Evolutionary conservation across 2,329 filamentous ascomycete species (phyloP), one percentile per base, ranked within the genome.

Genomic region (Hawksworthiomyces lignivorus): DNA sequence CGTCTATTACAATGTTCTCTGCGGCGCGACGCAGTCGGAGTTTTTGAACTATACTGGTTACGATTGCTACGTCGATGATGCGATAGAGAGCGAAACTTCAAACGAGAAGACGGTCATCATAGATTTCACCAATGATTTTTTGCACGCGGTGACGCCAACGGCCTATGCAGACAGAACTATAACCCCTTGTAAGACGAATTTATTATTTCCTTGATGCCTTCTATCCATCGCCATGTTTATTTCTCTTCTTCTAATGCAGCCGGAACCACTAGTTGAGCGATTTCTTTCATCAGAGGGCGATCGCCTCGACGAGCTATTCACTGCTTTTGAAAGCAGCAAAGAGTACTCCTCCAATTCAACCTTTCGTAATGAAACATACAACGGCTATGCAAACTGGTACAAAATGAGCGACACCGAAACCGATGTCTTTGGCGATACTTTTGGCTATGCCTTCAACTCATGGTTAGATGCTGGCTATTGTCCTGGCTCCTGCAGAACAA

Each of bases 401-500:
- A 24, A 39, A 18, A 30, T 41, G 30, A 41, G 41, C 12, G 28
- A 36, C 10, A 32, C 31, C 12, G 35, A 32, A 1, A n/a, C 43
- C 3, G 27, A 22, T 2, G 34, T 40, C 8, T 48, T 50, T 29
- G 44, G 18, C 8, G 9, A 14, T 12, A 32, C 24, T 11, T 50
- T 50, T 24, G 46, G 41, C 15, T 36, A n/a, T n/a, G 34, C 44
- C 27, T 48, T 50, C 39, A 50, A 48, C 37, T 45, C 41, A 7
- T 48, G 44, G 41, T 31, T 50, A 11, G 37, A 38, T 2, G 28
- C 46, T 2, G 48, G 48, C 9, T 50, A 45, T 33, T 50, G 48
- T 27, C 46, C 48, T 5, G 41, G 43, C 6, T 32, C 36, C 33
- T 45, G 41, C n/a, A 22, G 35, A 12, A 37, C 35, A 3, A 17